Evolutionary conservation across 192 early-diverging fungal species (phyloP).

Genomic region (Bifiguratus adelaidae): DNA sequence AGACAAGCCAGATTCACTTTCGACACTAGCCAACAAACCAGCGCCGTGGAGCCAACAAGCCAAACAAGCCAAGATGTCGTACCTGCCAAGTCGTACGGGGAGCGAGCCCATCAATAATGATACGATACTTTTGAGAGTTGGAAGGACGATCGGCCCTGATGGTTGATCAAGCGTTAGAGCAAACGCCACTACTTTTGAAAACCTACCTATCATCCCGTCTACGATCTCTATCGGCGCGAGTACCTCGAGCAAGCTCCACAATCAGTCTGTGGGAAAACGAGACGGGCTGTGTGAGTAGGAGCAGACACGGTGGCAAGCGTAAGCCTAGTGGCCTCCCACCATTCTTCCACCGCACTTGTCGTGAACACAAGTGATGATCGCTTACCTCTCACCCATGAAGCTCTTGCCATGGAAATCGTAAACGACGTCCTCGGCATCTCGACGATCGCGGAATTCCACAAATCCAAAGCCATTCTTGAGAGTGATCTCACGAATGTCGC

Average conservation of each 20-base stretch:
- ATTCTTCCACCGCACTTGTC: too few species aligned
- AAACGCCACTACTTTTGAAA: not conserved
- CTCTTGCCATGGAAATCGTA: constrained; percentile 70
- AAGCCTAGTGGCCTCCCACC: too few species aligned
- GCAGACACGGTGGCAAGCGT: too few species aligned
- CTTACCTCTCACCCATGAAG: constrained; percentile 79
- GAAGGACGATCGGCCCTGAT: constrained; percentile 9
- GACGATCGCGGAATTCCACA: constrained; percentile 81
- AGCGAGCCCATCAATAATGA: constrained; percentile 75
- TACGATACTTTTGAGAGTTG: constrained; percentile 46
- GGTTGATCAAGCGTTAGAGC: not conserved
- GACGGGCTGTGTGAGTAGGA: too few species aligned
- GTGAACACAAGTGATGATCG: too few species aligned
- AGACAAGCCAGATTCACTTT: too few species aligned
- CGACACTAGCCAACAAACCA: too few species aligned
- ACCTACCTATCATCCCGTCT: constrained; percentile 33
- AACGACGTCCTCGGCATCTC: constrained; percentile 87
- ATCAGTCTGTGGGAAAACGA: constrained; percentile 46
- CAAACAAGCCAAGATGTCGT: constrained; percentile 28
- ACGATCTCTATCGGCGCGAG: constrained; percentile 42
- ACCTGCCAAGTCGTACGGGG: constrained; percentile 80
- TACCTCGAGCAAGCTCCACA: constrained; percentile 70
- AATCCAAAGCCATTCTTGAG: constrained; percentile 85
- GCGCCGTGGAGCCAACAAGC: constrained; percentile 16
- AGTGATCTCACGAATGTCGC: constrained; percentile 73